phyloP scores from a whole-genome alignment of 2,329 filamentous ascomycete species.

The Endoconidiophora laricicola region DNA sequence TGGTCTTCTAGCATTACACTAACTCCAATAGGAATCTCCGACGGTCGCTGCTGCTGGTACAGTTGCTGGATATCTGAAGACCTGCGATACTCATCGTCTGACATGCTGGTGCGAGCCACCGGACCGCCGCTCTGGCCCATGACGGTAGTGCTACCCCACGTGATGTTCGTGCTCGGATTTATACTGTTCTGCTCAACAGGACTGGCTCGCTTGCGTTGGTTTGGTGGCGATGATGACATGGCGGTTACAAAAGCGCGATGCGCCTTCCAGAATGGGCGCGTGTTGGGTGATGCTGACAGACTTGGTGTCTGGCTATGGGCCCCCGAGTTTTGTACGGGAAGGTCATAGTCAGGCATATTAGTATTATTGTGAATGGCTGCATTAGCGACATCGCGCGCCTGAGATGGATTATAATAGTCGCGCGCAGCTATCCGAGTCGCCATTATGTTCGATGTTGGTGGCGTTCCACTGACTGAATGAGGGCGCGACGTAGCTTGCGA shows the following conservation, averaged over 20 bases:
- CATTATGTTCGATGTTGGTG: slow-evolving; percentile 24
- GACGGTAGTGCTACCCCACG: slow-evolving; percentile 32
- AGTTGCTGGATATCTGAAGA: no score
- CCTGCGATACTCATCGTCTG: slow-evolving; percentile 34
- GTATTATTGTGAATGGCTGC: no score
- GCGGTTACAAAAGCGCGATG: slow-evolving; percentile 22
- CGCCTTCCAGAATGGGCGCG: slow-evolving; percentile 32
- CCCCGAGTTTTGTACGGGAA: background rate
- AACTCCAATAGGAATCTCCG: slow-evolving; percentile 23
- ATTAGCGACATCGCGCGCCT: slow-evolving; percentile 20
- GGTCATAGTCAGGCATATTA: no score
- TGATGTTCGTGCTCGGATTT: slow-evolving; percentile 30
- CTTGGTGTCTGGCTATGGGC: slow-evolving; percentile 18
- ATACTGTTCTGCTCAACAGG: slow-evolving; percentile 44
- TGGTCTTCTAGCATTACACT: slow-evolving; percentile 37
- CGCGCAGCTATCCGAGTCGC: slow-evolving; percentile 22
- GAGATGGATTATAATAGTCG: slow-evolving; percentile 23
- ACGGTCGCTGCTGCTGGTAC: slow-evolving; percentile 15
- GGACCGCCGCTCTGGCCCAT: slow-evolving; percentile 26
- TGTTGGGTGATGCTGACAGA: slow-evolving; percentile 43
- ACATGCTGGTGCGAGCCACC: slow-evolving; percentile 29
- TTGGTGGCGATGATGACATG: slow-evolving; percentile 28
- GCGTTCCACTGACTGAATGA: slow-evolving; percentile 33
- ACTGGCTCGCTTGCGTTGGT: slow-evolving; percentile 35
- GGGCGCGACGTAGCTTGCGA: slow-evolving; percentile 7